Conservation (phyloP, 2,329 filamentous ascomycete species). For the Colletotrichum sp. region DNA sequence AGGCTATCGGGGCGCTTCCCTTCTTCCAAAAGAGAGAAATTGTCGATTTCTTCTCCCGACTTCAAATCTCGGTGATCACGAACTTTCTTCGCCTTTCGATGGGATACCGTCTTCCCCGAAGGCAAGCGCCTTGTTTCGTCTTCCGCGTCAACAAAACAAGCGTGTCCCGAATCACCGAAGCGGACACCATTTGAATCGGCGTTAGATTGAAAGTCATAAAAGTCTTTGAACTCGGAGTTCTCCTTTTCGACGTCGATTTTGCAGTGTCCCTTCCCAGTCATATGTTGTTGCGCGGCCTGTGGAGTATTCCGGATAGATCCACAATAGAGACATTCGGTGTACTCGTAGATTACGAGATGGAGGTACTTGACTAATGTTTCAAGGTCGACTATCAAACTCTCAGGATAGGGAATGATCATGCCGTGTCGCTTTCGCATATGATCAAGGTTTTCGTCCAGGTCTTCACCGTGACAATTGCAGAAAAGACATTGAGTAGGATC, state of each 20-base stretch:
- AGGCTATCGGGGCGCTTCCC: background rate
- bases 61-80: background rate
- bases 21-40: background rate
- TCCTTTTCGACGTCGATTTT: background rate
- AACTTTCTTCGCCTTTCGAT: slow-evolving; percentile 18
- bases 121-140: slow-evolving; percentile 35
- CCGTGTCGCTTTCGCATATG: background rate
- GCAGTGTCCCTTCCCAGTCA: slow-evolving; percentile 49
- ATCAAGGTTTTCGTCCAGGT: background rate
- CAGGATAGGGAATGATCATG: background rate
- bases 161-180: background rate
- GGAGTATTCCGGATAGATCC: slow-evolving; percentile 28
- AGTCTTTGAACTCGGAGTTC: background rate
- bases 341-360: background rate
- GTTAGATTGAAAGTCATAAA: slow-evolving; percentile 32
- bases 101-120: slow-evolving; percentile 38
- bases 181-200: background rate
- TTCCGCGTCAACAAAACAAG: slow-evolving; percentile 12
- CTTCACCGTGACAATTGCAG: background rate
- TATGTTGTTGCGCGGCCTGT: slow-evolving; percentile 55
- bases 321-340: background rate
- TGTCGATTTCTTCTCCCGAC: no score
- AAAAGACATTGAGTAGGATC: background rate
- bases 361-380: background rate
- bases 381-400: background rate